Evolutionary conservation across 2,329 filamentous ascomycete species (phyloP).

Genomic region (Aureobasidium musti): DNA sequence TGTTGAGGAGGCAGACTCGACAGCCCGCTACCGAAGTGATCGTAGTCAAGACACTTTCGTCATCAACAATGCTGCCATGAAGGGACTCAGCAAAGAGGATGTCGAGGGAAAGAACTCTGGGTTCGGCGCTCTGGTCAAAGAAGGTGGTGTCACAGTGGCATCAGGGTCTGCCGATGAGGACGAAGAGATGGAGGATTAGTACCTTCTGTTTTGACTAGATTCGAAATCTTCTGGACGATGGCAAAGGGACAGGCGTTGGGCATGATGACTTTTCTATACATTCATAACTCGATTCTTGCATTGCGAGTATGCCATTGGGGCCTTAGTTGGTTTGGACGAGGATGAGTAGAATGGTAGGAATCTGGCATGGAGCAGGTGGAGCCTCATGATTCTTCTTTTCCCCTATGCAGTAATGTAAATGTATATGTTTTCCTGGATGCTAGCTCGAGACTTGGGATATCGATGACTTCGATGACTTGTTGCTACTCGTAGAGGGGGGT

Average conservation of each 20-base stretch:
- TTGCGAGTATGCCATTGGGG: not conserved
- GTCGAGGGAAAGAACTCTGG: conserved; percentile 48
- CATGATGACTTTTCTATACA: not conserved
- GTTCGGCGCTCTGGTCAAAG: conserved; percentile 35
- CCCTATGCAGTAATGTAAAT: conserved; percentile 25
- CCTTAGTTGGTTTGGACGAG: not conserved
- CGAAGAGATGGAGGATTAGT: conserved; percentile 32
- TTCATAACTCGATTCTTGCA: not conserved
- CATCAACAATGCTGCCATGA: conserved; percentile 52
- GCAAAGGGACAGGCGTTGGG: not conserved
- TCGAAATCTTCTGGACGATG: not conserved
- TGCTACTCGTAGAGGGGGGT: too few species aligned
- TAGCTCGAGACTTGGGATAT: not conserved
- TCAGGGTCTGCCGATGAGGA: conserved; percentile 31
- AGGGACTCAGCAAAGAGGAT: conserved; percentile 49
- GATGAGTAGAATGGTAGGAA: not conserved
- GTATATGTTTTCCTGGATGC: not conserved
- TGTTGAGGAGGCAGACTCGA: conserved; percentile 40
- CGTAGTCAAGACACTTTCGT: conserved; percentile 47
- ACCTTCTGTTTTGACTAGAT: not conserved
- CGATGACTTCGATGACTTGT: too few species aligned
- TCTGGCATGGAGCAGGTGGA: conserved; percentile 4
- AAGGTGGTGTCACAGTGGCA: conserved; percentile 28
- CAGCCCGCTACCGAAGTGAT: conserved; percentile 42
- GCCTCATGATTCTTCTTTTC: conserved; percentile 3